Evolutionary conservation across 2,329 filamentous ascomycete genomes (phyloP).

Genomic region (Nemania diffusa): DNA sequence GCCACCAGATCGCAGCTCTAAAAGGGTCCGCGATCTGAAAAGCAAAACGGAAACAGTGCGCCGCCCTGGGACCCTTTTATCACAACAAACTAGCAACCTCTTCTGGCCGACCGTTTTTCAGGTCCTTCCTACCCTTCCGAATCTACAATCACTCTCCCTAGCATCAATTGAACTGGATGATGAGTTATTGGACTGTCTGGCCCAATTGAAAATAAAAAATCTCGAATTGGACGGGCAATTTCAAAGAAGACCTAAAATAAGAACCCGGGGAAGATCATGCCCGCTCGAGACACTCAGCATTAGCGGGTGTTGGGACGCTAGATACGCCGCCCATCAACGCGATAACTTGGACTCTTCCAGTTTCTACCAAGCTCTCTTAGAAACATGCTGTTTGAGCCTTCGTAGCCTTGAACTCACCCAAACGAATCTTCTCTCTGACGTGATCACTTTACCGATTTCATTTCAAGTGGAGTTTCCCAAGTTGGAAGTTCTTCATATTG

Average conservation of each 20-base stretch:
- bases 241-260: not conserved
- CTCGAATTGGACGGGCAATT: not conserved
- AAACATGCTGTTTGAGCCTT: slow-evolving; percentile 6
- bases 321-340: not conserved
- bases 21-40: not conserved
- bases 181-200: not conserved
- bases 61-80: not conserved
- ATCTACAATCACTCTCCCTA: slow-evolving; percentile 12
- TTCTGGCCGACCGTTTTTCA: slow-evolving; percentile 11
- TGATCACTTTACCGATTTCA: not conserved
- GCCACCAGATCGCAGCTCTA: not conserved
- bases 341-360: not conserved
- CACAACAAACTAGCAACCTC: not conserved
- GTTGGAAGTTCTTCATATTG: slow-evolving; percentile 8
- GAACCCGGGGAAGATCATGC: not conserved
- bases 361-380: slow-evolving; percentile 8
- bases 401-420: slow-evolving; percentile 1
- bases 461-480: slow-evolving; percentile 5
- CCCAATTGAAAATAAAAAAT: slow-evolving; percentile 9
- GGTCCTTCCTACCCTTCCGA: slow-evolving; percentile 3
- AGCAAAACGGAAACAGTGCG: not conserved
- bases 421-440: not conserved
- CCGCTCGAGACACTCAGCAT: slow-evolving; percentile 3
- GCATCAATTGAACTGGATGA: not conserved
- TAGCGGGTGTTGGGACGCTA: not conserved